phyloP scores from a whole-genome alignment of 805 yeast genomes.

The Wickerhamomyces ciferrii region DNA sequence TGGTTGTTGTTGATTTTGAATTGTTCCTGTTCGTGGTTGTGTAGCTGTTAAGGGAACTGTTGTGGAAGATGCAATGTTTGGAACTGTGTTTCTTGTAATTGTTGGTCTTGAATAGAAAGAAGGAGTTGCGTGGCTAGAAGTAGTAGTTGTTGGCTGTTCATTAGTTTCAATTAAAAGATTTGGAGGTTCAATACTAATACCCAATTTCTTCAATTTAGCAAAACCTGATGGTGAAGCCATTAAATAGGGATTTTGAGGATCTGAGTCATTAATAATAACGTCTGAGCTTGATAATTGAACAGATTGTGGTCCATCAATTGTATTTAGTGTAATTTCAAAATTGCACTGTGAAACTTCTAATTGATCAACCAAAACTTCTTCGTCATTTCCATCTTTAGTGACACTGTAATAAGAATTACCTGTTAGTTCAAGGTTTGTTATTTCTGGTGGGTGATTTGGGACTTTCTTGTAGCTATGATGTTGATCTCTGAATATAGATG shows the following conservation, averaged over 20 bases:
- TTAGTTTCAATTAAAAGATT: conserved; percentile 2
- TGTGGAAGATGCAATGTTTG: not conserved
- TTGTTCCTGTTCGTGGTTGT: not conserved
- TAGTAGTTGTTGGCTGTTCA: not conserved
- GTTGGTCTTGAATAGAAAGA: no score
- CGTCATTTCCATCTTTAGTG: conserved; percentile 15
- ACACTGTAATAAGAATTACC: conserved; percentile 17
- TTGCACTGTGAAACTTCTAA: conserved; percentile 3
- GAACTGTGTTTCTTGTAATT: no score
- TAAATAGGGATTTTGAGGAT: conserved; percentile 18
- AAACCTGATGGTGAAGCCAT: conserved; percentile 23
- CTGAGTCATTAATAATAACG: conserved; percentile 18
- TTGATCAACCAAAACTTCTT: conserved; percentile 17
- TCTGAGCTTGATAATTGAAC: conserved; percentile 20
- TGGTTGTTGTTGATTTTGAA: not conserved
- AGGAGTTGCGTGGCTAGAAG: no score
- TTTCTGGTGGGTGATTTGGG: not conserved
- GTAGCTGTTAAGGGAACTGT: not conserved
- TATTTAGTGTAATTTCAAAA: conserved; percentile 11
- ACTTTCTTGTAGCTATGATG: not conserved
- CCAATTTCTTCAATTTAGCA: conserved; percentile 15
- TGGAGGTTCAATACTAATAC: conserved; percentile 15
- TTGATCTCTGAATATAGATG: not conserved
- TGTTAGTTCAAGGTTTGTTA: conserved; percentile 11
- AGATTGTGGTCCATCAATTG: conserved; percentile 7